Evolutionary conservation across 139 green algal species (phyloP), one percentile per base, ranked within the genome.

Genomic region (Chara braunii): DNA sequence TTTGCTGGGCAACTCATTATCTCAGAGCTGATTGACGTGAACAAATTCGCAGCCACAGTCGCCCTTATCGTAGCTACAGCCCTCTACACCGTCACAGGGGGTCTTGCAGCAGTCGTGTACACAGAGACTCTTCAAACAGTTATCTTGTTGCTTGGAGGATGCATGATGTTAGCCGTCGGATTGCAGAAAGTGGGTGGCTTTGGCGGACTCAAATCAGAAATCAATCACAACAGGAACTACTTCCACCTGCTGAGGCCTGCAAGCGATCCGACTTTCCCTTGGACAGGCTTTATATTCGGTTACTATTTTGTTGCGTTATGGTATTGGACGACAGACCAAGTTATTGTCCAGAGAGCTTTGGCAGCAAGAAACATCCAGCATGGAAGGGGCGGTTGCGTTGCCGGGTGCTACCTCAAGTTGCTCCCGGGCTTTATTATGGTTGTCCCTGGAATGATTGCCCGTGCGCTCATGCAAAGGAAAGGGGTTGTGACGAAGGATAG

Each of bases 381-480:
- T 22, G 75, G 66, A 4, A 60, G 63, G 51, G n/a, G 52, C 14
- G 75, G 75, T 4, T 68, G 66, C 40, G 43, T 65, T 37, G 45
- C 18, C 34, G 75, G 50, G 11, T 55, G 8, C 12, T 30, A 74
- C 37, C 51, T 81, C 24, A 81, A 81, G 68, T 7, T 81, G 18
- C 51, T 83, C 5, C 75, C 75, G 2, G 63, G 59, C 28, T 80
- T 81, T 54, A 83, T 81, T 43, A 83, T 72, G 23, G 75, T 83
- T 7, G 9, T 81, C 3, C 75, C 75, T 3, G 75, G 75, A 24
- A 81, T 83, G 54, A 45, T 77, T 4, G 75, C 73, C 24, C 54
- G 72, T n/a, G 36, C 29, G 2, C 64, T 81, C 14, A 76, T 75
- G 64, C 6, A 6, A 48, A 8, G 77, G 28, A 34, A 36, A 14